Conservation (phyloP, 2,329 filamentous ascomycete species). For the Fusarium oligoseptatum region DNA sequence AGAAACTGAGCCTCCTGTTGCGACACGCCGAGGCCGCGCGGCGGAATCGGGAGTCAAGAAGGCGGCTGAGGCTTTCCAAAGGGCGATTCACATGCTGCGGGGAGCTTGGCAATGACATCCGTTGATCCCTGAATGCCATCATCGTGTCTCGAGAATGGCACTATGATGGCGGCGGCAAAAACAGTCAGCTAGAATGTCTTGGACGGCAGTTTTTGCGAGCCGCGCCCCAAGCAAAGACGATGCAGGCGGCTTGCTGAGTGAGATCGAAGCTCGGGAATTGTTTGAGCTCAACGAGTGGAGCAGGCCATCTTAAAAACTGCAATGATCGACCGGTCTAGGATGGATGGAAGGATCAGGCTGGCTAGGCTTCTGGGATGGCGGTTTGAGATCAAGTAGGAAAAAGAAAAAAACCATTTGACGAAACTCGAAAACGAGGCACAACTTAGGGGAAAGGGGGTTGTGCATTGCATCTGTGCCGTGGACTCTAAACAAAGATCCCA, state of each 20-base stretch:
- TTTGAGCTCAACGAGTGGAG: constrained; percentile 25
- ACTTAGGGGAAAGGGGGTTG: constrained; percentile 7
- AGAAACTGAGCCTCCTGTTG: constrained; percentile 1
- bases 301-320: constrained; percentile 20
- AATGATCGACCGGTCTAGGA: constrained; percentile 19
- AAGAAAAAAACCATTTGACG: constrained; percentile 5
- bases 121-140: neutral
- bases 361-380: constrained; percentile 14
- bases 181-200: neutral
- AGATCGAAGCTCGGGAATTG: constrained; percentile 21
- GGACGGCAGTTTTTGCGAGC: neutral
- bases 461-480: constrained; percentile 2
- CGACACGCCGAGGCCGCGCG: constrained; percentile 17
- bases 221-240: neutral
- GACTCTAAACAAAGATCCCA: neutral
- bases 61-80: neutral
- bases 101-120: neutral
- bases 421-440: neutral
- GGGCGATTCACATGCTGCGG: neutral
- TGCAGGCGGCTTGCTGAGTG: constrained; percentile 25
- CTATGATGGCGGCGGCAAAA: neutral
- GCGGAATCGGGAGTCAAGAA: constrained; percentile 8
- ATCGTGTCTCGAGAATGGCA: neutral
- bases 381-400: constrained; percentile 9
- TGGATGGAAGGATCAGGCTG: constrained; percentile 16